Evolutionary conservation across 2,329 filamentous ascomycete species (phyloP).

Genomic region (Claviceps pazoutovae): DNA sequence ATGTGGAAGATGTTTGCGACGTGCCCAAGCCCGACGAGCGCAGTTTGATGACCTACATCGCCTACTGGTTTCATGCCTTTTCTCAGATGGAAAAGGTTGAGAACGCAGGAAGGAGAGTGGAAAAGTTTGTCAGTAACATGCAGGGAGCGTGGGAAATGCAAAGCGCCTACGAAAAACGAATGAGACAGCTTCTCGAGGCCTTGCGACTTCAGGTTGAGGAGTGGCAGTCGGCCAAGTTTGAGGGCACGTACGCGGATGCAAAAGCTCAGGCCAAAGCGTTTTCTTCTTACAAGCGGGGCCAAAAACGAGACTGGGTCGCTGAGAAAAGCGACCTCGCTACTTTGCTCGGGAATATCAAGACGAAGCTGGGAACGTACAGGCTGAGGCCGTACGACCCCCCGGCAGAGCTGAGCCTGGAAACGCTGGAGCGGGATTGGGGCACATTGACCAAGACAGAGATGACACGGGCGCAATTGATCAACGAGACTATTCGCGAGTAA

Average conservation of each 20-base stretch:
- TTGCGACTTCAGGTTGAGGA: conserved; percentile 58
- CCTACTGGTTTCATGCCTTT: conserved; percentile 99
- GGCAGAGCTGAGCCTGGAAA: conserved; percentile 64
- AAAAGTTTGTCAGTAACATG: conserved; percentile 99
- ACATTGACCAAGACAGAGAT: conserved; percentile 72
- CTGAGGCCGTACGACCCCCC: conserved; percentile 85
- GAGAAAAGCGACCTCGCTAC: conserved; percentile 95
- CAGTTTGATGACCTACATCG: conserved; percentile 98
- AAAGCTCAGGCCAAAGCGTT: conserved; percentile 77
- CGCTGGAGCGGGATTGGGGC: conserved; percentile 71
- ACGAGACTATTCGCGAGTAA: conserved; percentile 91
- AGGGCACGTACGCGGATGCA: conserved; percentile 83
- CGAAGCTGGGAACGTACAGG: conserved; percentile 89
- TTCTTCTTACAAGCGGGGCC: conserved; percentile 74
- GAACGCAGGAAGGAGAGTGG: conserved; percentile 87
- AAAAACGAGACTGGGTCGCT: conserved; percentile 91
- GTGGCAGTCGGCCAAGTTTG: conserved; percentile 73
- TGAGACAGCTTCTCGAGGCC: conserved; percentile 65
- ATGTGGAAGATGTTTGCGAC: conserved; percentile 96
- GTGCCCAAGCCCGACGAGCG: conserved; percentile 91
- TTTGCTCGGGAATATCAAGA: conserved; percentile 94
- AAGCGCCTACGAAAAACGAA: conserved; percentile 82
- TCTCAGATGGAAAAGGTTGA: conserved; percentile 98
- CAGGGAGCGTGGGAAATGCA: conserved; percentile 99
- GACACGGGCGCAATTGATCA: conserved; percentile 81